These are phyloP conservation scores for Stromatinia cepivora DNA, from an alignment of 2,329 filamentous ascomycete species.

Conservation along the genomic window DNA sequence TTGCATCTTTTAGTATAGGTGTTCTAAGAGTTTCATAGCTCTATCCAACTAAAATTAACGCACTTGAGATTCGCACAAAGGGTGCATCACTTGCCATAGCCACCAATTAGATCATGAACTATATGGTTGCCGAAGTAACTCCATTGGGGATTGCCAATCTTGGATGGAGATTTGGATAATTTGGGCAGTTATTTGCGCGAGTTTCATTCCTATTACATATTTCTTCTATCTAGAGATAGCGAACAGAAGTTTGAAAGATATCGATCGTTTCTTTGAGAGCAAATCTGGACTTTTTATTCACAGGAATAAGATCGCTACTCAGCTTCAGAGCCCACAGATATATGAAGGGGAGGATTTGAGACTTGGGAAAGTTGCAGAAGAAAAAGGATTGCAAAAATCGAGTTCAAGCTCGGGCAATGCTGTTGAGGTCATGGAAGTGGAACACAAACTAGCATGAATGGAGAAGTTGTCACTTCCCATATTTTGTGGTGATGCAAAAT, in stretches of 20 bases:
- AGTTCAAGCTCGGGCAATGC: neutral
- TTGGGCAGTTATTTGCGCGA: constrained; percentile 41
- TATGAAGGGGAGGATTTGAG: constrained; percentile 32
- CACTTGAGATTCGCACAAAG: constrained; percentile 52
- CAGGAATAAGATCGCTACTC: constrained; percentile 30
- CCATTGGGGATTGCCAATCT: constrained; percentile 42
- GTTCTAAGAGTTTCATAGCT: constrained; percentile 44
- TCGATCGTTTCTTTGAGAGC: constrained; percentile 49
- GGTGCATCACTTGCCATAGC: constrained; percentile 55
- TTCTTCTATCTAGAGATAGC: constrained; percentile 55
- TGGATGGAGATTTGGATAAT: constrained; percentile 44
- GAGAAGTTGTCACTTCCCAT: neutral
- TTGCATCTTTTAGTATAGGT: constrained; percentile 53
- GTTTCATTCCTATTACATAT: constrained; percentile 46
- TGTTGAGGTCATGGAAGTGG: constrained; percentile 1
- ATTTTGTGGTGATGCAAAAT: too few relatives aligned
- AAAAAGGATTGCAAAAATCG: constrained; percentile 4
- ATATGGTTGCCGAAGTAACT: constrained; percentile 45
- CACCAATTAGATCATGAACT: constrained; percentile 56
- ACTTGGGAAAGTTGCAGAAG: constrained; percentile 24
- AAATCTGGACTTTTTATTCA: constrained; percentile 31
- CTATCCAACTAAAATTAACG: constrained; percentile 58
- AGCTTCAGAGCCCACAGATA: constrained; percentile 27
- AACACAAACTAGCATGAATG: neutral
- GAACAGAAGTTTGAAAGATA: constrained; percentile 52